Base-by-base conservation (phyloP, 345 rosid species). In the Noccaea caerulescens region DNA sequence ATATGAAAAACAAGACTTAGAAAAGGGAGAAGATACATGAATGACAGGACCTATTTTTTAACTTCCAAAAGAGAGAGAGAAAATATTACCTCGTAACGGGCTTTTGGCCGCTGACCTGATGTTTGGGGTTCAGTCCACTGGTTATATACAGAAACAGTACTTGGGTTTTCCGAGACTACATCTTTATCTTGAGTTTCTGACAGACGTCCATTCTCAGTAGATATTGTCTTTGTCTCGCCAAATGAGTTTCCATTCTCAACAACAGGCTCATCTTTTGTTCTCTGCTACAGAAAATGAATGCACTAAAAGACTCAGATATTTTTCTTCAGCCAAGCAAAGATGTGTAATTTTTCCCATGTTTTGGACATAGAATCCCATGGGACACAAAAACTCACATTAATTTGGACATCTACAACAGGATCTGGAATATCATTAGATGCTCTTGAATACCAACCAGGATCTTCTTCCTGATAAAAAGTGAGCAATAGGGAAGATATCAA, bases 391-490 rank as follows among this genome's bases (percentile, higher is more conserved):
- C 97, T 86, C 72, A 95, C 98, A 80, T 85, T 86, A 58, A 79
- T 72, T 72, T 79, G 87, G 66, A 84, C 85, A 80, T 92, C 97
- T 66, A 79, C 81, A 38, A 82, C 80, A 58, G 98, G 84, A 75
- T 90, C 93, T 10, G 69, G 73, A 55, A 84, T 83, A 78, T 54
- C 80, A 76, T 86, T 83, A 62, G 98, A 92, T 76, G 87, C 91
- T 73, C 97, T 87, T 32, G 94, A 90, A 79, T 90, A 95, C 99
- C 99, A 95, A 66, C 94, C 82, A 10, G 98, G 97, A 78, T 95
- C 92, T 81, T 95, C 98, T 86, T 95, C 99, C 99, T 95, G 69
- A 39, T 62, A 32, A 59, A 42, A 57, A 70, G 34, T 58, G 41
- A 71, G 43, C 23, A 66, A 45, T 44, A 27, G 52, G 49, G 65